These are phyloP conservation scores for Tuber aestivum DNA, from an alignment of 495 filamentous ascomycete species.

Conservation along the genomic window DNA sequence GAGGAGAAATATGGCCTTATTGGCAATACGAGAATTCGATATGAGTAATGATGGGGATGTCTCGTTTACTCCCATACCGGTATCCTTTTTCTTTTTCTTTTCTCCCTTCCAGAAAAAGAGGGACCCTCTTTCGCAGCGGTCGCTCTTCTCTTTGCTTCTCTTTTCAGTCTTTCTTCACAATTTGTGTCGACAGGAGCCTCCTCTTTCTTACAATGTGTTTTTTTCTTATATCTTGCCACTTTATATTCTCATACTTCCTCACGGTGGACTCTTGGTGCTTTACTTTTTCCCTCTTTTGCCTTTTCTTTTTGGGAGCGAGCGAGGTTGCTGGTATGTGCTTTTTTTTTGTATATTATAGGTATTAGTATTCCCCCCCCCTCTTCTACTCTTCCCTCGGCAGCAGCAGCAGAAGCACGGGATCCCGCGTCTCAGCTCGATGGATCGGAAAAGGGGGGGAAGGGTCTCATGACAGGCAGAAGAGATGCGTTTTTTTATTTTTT, in stretches of 20 bases:
- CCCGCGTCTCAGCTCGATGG: background rate
- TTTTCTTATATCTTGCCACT: slow-evolving; percentile 8
- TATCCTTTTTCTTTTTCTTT: slow-evolving; percentile 15
- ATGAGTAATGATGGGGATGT: slow-evolving; percentile 20
- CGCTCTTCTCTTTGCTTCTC: background rate
- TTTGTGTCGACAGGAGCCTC: slow-evolving; percentile 8
- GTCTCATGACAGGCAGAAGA: background rate
- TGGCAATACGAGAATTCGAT: slow-evolving; percentile 11
- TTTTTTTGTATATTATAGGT: slow-evolving; percentile 33
- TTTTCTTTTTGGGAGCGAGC: slow-evolving; percentile 26
- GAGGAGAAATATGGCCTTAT: slow-evolving; percentile 1
- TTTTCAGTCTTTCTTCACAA: background rate
- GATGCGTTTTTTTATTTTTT: background rate
- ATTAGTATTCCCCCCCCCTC: slow-evolving; percentile 29
- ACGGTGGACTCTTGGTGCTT: slow-evolving; percentile 3
- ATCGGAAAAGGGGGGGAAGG: background rate
- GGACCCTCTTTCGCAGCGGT: background rate
- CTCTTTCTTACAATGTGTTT: slow-evolving; percentile 20
- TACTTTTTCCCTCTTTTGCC: slow-evolving; percentile 16
- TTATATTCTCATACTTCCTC: background rate
- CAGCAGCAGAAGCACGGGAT: slow-evolving; percentile 1
- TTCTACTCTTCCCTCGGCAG: slow-evolving; percentile 14
- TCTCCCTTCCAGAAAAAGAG: background rate
- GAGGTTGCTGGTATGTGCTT: slow-evolving; percentile 23
- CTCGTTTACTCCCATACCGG: slow-evolving; percentile 20